These are phyloP conservation scores for Phytopythium vexans DNA, from an alignment of 352 stramenopile species.

Conservation along the genomic window DNA sequence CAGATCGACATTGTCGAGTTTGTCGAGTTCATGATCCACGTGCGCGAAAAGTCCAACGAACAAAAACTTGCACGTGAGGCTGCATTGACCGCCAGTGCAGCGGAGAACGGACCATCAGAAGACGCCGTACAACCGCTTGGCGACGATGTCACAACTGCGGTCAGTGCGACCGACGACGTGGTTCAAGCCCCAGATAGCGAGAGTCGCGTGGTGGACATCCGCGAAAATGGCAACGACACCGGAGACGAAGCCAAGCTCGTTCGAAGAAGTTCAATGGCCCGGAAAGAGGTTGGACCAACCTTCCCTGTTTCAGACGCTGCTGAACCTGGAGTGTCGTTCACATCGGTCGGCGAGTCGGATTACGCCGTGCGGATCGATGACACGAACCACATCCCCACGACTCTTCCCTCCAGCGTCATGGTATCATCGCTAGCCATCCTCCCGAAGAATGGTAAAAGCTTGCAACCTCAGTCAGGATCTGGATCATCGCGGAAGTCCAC, in stretches of 20 bases:
- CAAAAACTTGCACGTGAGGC: slow-evolving; percentile 28
- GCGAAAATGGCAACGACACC: not conserved
- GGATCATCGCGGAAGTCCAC: not conserved
- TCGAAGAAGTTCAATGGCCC: not conserved
- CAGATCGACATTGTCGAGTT: slow-evolving; percentile 89
- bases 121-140: not conserved
- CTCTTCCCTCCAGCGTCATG: not conserved
- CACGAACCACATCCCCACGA: not conserved
- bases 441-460: not conserved
- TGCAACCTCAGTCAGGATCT: not conserved
- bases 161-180: slow-evolving; percentile 7
- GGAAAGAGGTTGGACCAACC: not conserved
- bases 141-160: not conserved
- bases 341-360: not conserved
- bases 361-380: slow-evolving; percentile 4
- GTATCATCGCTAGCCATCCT: not conserved
- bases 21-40: slow-evolving; percentile 84
- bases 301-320: too few relatives aligned
- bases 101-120: not conserved
- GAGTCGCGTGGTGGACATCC: slow-evolving; percentile 1
- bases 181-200: not conserved
- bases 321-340: too few relatives aligned
- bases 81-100: slow-evolving; percentile 6
- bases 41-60: slow-evolving; percentile 62
- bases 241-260: slow-evolving; percentile 5